Evolutionary conservation across 2,329 filamentous ascomycete genomes (phyloP).

Genomic region (Fusarium denticulatum): DNA sequence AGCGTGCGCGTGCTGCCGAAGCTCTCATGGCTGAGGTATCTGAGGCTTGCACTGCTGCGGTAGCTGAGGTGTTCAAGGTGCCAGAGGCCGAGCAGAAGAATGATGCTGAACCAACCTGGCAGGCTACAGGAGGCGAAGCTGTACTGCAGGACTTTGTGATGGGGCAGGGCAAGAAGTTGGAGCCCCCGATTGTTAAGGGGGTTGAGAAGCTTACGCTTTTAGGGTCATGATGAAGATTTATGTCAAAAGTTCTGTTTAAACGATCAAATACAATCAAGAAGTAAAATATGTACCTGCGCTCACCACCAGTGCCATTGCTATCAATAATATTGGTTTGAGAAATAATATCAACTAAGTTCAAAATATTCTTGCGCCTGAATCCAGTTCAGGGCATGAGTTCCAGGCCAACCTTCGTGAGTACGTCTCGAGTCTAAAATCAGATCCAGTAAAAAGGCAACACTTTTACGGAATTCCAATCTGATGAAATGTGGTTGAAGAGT

Average conservation of each 20-base stretch:
- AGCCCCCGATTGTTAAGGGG: slow-evolving; percentile 59
- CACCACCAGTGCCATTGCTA: neutral
- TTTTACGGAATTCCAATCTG: neutral
- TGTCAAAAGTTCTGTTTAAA: slow-evolving; percentile 12
- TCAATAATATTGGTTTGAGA: neutral
- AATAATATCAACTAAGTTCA: neutral
- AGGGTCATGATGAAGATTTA: slow-evolving; percentile 48
- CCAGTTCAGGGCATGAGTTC: neutral
- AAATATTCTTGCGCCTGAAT: neutral
- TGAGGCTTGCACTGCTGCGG: slow-evolving; percentile 71
- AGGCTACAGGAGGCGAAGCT: slow-evolving; percentile 60
- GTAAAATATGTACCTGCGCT: neutral
- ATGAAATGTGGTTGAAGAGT: neutral
- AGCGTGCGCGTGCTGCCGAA: slow-evolving; percentile 83
- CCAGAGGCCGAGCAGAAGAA: slow-evolving; percentile 31
- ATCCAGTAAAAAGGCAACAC: neutral
- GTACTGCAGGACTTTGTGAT: slow-evolving; percentile 63
- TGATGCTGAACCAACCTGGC: slow-evolving; percentile 42
- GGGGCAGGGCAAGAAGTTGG: slow-evolving; percentile 56
- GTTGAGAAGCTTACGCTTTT: slow-evolving; percentile 63
- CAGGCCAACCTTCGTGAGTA: neutral
- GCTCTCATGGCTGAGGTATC: slow-evolving; percentile 78
- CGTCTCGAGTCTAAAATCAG: neutral
- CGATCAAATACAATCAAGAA: slow-evolving; percentile 13
- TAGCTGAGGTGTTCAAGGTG: slow-evolving; percentile 73